Conservation (phyloP, 331 rosid species). For the Stylosanthes scabra region DNA sequence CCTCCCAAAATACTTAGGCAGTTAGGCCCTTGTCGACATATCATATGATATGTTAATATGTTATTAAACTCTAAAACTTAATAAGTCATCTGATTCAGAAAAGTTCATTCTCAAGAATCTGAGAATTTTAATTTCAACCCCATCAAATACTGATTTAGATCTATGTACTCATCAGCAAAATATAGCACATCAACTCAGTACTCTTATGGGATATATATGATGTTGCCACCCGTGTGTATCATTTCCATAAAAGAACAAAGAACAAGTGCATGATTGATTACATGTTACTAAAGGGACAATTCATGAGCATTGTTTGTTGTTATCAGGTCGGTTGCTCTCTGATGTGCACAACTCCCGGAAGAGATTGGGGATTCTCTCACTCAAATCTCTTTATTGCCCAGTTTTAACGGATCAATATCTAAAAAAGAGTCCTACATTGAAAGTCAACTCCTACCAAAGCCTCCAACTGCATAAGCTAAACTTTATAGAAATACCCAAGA, state of each 20-base stretch:
- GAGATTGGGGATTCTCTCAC: slow-evolving; percentile 34
- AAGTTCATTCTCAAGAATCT: background rate
- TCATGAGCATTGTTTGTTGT: background rate
- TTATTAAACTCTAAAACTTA: background rate
- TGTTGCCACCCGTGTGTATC: background rate
- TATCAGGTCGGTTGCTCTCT: background rate
- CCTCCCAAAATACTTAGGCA: slow-evolving; percentile 4
- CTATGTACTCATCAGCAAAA: background rate
- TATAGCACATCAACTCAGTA: background rate
- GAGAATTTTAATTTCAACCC: background rate
- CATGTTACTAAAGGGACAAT: background rate
- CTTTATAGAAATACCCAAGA: slow-evolving; percentile 25
- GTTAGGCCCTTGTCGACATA: background rate
- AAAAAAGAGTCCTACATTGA: too few species aligned
- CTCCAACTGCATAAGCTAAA: too few species aligned
- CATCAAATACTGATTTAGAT: background rate
- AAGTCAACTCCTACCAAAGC: slow-evolving; percentile 33
- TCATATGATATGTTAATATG: background rate
- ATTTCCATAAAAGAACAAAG: background rate
- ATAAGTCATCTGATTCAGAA: background rate
- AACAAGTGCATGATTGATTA: background rate
- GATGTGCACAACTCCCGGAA: slow-evolving; percentile 35
- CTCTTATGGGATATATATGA: background rate
- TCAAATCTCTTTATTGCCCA: too few species aligned
- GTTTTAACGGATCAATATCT: too few species aligned